These are phyloP conservation scores for Lachnellula arida DNA, from an alignment of 2,329 filamentous ascomycete species.

Conservation along the genomic window DNA sequence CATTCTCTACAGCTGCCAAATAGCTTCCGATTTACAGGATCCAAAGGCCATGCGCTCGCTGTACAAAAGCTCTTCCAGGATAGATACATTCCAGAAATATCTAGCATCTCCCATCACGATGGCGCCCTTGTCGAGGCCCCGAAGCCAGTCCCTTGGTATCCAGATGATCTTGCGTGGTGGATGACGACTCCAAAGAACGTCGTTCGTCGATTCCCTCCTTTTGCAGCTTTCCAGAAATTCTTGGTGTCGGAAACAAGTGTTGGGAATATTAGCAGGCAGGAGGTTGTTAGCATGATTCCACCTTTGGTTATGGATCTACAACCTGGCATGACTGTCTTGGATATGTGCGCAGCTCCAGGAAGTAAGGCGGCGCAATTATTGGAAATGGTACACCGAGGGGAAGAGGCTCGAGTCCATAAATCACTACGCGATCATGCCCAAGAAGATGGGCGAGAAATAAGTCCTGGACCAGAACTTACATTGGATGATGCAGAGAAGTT, in stretches of 20 bases:
- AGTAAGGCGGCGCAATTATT: slow-evolving; percentile 95
- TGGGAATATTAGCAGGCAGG: slow-evolving; percentile 95
- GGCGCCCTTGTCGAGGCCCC: slow-evolving; percentile 79
- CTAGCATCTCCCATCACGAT: slow-evolving; percentile 76
- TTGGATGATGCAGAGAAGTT: slow-evolving; percentile 44
- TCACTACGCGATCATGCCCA: slow-evolving; percentile 60
- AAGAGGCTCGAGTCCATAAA: slow-evolving; percentile 78
- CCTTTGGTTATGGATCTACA: slow-evolving; percentile 87
- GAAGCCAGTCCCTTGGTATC: slow-evolving; percentile 82
- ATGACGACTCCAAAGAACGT: slow-evolving; percentile 99
- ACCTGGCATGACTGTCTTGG: slow-evolving; percentile 87
- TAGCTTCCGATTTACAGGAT: slow-evolving; percentile 96
- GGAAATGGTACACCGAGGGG: slow-evolving; percentile 88
- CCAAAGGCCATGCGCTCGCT: slow-evolving; percentile 90
- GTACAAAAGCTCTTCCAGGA: slow-evolving; percentile 86
- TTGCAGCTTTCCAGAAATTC: slow-evolving; percentile 95
- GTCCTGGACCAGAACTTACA: slow-evolving; percentile 43
- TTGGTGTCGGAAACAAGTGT: slow-evolving; percentile 95
- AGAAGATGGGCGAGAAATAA: slow-evolving; percentile 54
- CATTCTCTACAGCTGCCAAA: slow-evolving; percentile 60
- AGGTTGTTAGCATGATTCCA: slow-evolving; percentile 98
- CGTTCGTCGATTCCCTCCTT: slow-evolving; percentile 87
- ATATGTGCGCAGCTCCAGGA: slow-evolving; percentile 93
- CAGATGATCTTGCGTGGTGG: slow-evolving; percentile 90
- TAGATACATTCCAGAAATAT: slow-evolving; percentile 87